Evolutionary conservation across 257 asterid genomes (phyloP).

Genomic region (Fraxinus cuspidata): DNA sequence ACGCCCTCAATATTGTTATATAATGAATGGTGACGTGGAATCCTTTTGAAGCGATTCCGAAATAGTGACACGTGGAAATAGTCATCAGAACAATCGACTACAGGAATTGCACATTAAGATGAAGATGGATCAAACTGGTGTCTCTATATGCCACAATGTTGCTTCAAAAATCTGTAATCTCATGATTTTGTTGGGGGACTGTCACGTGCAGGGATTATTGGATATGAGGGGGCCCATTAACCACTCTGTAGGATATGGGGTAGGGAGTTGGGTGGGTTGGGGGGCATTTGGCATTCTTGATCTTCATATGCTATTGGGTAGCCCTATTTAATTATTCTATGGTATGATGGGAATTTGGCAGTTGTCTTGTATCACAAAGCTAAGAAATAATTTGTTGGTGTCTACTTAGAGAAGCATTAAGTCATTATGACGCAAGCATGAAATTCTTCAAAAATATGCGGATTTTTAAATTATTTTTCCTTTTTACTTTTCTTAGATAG

Average conservation of each 20-base stretch:
- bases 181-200: conserved; percentile 16
- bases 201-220: conserved; percentile 54
- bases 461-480: not conserved
- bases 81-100: conserved; percentile 24
- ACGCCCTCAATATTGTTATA: no score
- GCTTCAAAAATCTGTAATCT: conserved; percentile 1
- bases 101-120: conserved; percentile 26
- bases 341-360: conserved; percentile 24
- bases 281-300: conserved; percentile 9
- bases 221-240: conserved; percentile 32
- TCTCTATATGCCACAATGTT: not conserved
- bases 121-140: conserved; percentile 19
- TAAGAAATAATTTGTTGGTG: conserved; percentile 37
- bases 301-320: conserved; percentile 19
- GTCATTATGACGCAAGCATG: conserved; percentile 38
- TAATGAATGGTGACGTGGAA: no score
- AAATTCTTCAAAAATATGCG: not conserved
- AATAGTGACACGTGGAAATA: conserved; percentile 37
- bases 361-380: conserved; percentile 23
- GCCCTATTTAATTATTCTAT: conserved; percentile 5
- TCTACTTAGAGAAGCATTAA: conserved; percentile 37
- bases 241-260: conserved; percentile 30
- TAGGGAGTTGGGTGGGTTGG: not conserved
- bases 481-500: no score
- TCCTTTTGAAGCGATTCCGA: no score